phyloP scores from a whole-genome alignment of 306 rosid species.

The barrel medic (Medicago truncatula) region MtrunA17r5.0-ANR NC_053047.1:4240001-4240500 shows the following conservation, averaged over 20 bases:
- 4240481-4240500: slow-evolving; percentile 98
- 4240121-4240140: neutral
- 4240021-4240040: slow-evolving; percentile 68
- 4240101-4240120: slow-evolving; percentile 34
- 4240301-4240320: neutral
- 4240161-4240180: slow-evolving; percentile 30
- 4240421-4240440: neutral
- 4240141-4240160: slow-evolving; percentile 8
- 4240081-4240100: slow-evolving; percentile 73
- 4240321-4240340: neutral
- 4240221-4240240: slow-evolving; percentile 92
- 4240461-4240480: slow-evolving; percentile 23
- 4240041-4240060: slow-evolving; percentile 88
- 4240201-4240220: slow-evolving; percentile 95
- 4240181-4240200: slow-evolving; percentile 95
- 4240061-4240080: slow-evolving; percentile 97
- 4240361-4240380: neutral
- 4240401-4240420: neutral
- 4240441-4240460: neutral
- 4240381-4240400: neutral
- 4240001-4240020: slow-evolving; percentile 80
- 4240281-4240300: neutral
- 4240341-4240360: slow-evolving; percentile 1
- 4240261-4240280: slow-evolving; percentile 94
- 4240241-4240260: slow-evolving; percentile 98